Conservation (phyloP, 2,329 filamentous ascomycete genomes). For the Corinectria fuckeliana region DNA sequence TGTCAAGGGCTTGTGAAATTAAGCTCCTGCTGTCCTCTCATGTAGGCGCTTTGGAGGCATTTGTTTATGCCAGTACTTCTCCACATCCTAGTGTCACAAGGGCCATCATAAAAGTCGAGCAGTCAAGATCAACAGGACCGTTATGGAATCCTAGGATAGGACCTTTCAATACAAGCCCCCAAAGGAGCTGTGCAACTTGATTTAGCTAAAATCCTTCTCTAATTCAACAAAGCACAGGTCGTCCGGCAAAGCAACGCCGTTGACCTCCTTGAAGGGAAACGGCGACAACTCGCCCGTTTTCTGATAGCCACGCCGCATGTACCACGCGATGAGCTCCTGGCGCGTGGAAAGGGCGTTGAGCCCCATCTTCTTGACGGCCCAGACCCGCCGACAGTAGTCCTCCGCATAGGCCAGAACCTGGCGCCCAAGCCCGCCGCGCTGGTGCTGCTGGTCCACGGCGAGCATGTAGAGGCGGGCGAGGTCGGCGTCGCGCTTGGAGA, state of each 20-base stretch:
- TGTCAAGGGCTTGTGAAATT: too few species aligned
- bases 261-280: conserved; percentile 39
- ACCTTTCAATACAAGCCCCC: too few species aligned
- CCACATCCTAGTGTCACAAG: too few species aligned
- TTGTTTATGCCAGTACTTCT: too few species aligned
- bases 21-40: too few species aligned
- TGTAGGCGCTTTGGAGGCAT: too few species aligned
- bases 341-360: conserved; percentile 46
- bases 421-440: conserved; percentile 43
- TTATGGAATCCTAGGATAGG: too few species aligned
- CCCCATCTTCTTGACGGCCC: conserved; percentile 38
- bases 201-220: too few species aligned
- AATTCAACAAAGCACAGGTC: conserved; percentile 46
- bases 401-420: conserved; percentile 43
- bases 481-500: conserved; percentile 34
- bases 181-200: too few species aligned
- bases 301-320: conserved; percentile 42
- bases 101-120: too few species aligned
- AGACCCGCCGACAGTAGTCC: conserved; percentile 37
- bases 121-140: too few species aligned
- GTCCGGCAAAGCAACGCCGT: conserved; percentile 29
- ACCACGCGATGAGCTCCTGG: conserved; percentile 45
- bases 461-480: conserved; percentile 44
- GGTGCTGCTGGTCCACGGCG: conserved; percentile 42
- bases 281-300: conserved; percentile 43